These are phyloP conservation scores for Arabidopsis thaliana DNA, from an alignment of 345 rosid genomes.

Conservation along the genomic window TAIR10.1 NC_003071.7:7547001-7547500, in stretches of 20 bases:
- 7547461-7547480: conserved; percentile 80
- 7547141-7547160: conserved; percentile 49
- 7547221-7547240: conserved; percentile 71
- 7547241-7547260: conserved; percentile 62
- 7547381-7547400: not conserved
- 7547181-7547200: conserved; percentile 76
- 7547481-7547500: conserved; percentile 78
- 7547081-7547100: conserved; percentile 5
- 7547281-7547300: conserved; percentile 68
- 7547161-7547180: conserved; percentile 86
- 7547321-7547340: conserved; percentile 61
- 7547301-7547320: conserved; percentile 46
- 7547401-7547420: not conserved
- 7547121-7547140: not conserved
- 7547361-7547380: not conserved
- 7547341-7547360: not conserved
- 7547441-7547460: conserved; percentile 62
- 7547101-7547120: not conserved
- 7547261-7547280: conserved; percentile 79
- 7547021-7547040: conserved; percentile 85
- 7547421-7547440: not conserved
- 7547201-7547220: conserved; percentile 60
- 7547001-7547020: conserved; percentile 84
- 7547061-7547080: conserved; percentile 69
- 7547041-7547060: conserved; percentile 82